Evolutionary conservation across 768 basidiomycete genomes (phyloP).

Genomic region (Crepidotus variabilis): DNA sequence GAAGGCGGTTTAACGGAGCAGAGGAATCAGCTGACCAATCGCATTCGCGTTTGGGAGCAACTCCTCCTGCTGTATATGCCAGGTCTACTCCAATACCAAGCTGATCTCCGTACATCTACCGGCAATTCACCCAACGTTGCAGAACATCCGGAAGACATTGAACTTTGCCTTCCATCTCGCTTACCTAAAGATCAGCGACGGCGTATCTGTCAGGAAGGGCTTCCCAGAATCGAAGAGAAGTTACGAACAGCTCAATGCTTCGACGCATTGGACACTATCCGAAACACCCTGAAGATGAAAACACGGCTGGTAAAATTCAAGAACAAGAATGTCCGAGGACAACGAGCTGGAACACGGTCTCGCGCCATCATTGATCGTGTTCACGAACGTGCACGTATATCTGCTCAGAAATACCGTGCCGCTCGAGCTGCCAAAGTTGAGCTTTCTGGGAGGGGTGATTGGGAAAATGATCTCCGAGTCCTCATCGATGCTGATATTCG

Average conservation of each 20-base stretch:
- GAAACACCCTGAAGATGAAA: conserved; percentile 10
- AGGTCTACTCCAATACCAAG: conserved; percentile 11
- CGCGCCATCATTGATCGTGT: conserved; percentile 4
- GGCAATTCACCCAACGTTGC: not conserved
- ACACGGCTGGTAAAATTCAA: conserved; percentile 9
- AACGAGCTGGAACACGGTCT: conserved; percentile 7
- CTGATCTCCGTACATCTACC: not conserved
- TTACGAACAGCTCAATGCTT: not conserved
- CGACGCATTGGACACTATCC: conserved; percentile 6
- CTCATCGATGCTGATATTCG: conserved; percentile 10
- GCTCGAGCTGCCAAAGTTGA: conserved; percentile 3
- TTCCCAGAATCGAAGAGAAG: not conserved
- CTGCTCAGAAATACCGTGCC: conserved; percentile 6
- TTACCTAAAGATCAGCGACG: no score
- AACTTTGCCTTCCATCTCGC: conserved; percentile 12
- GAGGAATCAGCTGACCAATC: conserved; percentile 3
- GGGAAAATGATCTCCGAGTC: conserved; percentile 2
- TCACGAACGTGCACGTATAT: conserved; percentile 3
- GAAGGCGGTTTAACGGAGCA: conserved; percentile 8
- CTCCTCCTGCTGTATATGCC: conserved; percentile 13
- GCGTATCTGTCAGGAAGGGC: not conserved
- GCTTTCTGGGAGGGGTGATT: conserved; percentile 2
- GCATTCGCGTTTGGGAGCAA: conserved; percentile 11
- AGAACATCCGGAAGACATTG: conserved; percentile 5
- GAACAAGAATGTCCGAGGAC: conserved; percentile 12